Evolutionary conservation across 345 rosid species (phyloP).

Genomic region (Dipteronia dyeriana): DNA sequence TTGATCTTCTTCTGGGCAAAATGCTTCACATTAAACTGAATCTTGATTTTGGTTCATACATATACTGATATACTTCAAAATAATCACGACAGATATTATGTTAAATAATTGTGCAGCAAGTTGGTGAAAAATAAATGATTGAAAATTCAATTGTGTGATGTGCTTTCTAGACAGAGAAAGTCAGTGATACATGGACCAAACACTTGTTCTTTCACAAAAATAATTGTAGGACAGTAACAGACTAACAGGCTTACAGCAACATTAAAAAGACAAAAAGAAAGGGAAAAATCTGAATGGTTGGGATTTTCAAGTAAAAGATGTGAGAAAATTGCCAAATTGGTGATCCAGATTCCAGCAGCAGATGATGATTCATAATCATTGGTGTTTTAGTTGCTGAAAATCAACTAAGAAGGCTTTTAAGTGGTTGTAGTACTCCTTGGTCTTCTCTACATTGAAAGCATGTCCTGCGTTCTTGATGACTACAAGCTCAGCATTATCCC

Average conservation of each 20-base stretch:
- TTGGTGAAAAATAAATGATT: too few species aligned
- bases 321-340: too few species aligned
- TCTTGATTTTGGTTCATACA: neutral
- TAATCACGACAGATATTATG: too few species aligned
- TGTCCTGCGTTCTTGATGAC: constrained; percentile 71
- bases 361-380: neutral
- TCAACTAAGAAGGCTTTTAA: constrained; percentile 56
- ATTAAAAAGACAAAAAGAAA: too few species aligned
- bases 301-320: too few species aligned
- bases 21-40: neutral
- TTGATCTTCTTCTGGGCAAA: neutral
- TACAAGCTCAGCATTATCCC: constrained; percentile 53
- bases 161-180: too few species aligned
- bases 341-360: neutral
- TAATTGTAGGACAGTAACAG: too few species aligned
- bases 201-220: too few species aligned
- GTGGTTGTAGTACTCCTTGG: constrained; percentile 44
- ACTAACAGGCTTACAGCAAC: too few species aligned
- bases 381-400: neutral
- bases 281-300: too few species aligned
- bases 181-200: too few species aligned
- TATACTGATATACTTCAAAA: neutral
- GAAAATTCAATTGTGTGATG: neutral
- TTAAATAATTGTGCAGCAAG: too few species aligned
- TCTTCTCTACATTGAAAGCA: constrained; percentile 56